Evolutionary conservation across 176 grass and related monocot genomes (phyloP).

Genomic region (Zoysia japonica): DNA sequence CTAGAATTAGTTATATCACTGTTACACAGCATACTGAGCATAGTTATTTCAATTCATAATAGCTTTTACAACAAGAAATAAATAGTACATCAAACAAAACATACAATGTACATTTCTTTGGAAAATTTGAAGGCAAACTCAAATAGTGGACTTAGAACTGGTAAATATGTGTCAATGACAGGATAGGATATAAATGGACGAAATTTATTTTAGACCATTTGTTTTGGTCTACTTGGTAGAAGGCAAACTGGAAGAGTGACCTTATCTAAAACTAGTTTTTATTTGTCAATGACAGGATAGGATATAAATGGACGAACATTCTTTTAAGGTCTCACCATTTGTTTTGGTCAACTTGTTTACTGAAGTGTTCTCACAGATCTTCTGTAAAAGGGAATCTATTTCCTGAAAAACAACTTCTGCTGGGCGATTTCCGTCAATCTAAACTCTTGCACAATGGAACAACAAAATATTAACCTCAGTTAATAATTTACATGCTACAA

Average conservation of each 20-base stretch:
- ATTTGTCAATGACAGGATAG: slow-evolving; percentile 18
- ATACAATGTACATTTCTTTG: neutral
- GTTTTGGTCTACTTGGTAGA: too few relatives aligned
- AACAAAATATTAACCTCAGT: slow-evolving; percentile 36
- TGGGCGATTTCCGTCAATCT: slow-evolving; percentile 82
- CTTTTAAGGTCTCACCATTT: slow-evolving; percentile 60
- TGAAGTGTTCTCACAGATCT: slow-evolving; percentile 53
- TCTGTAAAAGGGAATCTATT: slow-evolving; percentile 69
- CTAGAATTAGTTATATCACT: neutral
- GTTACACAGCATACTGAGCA: neutral
- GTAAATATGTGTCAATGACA: too few relatives aligned
- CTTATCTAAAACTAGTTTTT: slow-evolving; percentile 13
- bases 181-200: too few relatives aligned
- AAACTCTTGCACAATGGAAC: slow-evolving; percentile 52
- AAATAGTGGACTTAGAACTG: too few relatives aligned
- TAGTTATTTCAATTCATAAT: slow-evolving; percentile 12
- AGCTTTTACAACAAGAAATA: neutral
- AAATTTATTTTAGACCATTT: too few relatives aligned
- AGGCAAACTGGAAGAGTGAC: too few relatives aligned
- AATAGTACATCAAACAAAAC: neutral
- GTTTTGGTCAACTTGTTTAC: slow-evolving; percentile 52
- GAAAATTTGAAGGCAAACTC: neutral
- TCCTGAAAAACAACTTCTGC: slow-evolving; percentile 69
- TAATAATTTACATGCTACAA: slow-evolving; percentile 15
- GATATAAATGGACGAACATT: slow-evolving; percentile 21